Evolutionary conservation across 2,329 filamentous ascomycete genomes (phyloP), one percentile per base, ranked within the genome.

Genomic region (Arthrobotrys musiformis): DNA sequence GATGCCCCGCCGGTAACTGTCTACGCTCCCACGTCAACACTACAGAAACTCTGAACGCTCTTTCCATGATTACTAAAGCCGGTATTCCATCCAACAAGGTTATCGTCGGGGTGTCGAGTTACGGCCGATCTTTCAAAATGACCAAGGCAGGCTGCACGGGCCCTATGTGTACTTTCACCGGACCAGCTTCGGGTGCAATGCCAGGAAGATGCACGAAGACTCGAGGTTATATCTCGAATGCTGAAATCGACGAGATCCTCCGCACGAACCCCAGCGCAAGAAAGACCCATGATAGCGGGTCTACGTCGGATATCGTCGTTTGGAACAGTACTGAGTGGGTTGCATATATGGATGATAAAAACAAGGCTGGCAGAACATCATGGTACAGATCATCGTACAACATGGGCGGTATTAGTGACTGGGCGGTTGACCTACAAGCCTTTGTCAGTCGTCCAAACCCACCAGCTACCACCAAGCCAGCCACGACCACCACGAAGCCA

Each of bases 111-210:
- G 76, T 84, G 0, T 64, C 79, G 2, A 82, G 80, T 62, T 84
- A 83, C 33, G 83, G 82, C 0, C 76, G 83, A 1, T 80, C 79
- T 1, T 85, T 84, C 78, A 68, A 82, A 15, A 84, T 85, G 83
- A 63, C 79, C 0, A 54, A 80, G 1, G 28, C 79, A 0, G 79
- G 79, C n/a, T 84, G 83, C 70, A 79, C 61, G 0, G 81, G 81
- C 0, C 80, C 80, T 7, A 52, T 58, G 6, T 84, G 82, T 22
- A 77, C 52, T 0, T 84, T 79, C 40, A 79, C 78, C 0, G 82
- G 83, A 4, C 44, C 75, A 0, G 26, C 44, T 2, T 83, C 82
- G 0, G 46, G 63, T 1, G 82, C 82, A 0, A 48, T 46, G 4
- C 70, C 76, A 17, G 83, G 82, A 4, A 48, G 48, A 1, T 84